Evolutionary conservation across 306 rosid species (phyloP), one percentile per base, ranked within the genome.

Genomic region (Geum urbanum): DNA sequence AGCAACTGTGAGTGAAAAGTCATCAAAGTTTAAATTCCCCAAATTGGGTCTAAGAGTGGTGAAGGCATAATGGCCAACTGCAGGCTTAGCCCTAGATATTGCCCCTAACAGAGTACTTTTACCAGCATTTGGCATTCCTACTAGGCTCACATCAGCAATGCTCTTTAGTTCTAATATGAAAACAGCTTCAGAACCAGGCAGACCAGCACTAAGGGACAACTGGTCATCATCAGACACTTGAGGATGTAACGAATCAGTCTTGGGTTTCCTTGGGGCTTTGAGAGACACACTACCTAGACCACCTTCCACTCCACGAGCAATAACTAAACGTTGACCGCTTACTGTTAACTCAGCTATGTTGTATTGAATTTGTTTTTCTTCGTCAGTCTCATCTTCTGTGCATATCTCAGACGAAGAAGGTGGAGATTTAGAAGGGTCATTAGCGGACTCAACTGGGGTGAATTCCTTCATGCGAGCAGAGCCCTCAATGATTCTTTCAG

Each of bases 71-170:
- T 88, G 86, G 59, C 95, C 99, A 49, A 86, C 87, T 48, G 84
- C 46, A 53, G 97, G 97, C 76, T 86, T 94, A 52, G 95, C 96
- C 82, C 88, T 81, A 50, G 97, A 85, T 80, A 87, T 88, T 44
- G 91, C 97, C 66, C 99, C 97, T 13, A 94, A 84, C 32, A 94
- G 86, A 54, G 96, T 91, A 76, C 99, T 94, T 87, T 94, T 94
- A 20, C 97, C 99, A 72, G 99, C 96, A 87, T 91, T 94, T 64
- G 99, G 99, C 86, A 94, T 90, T 75, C 97, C 99, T 63, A 94
- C 96, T 59, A 94, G 80, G 77, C 97, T 88, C 70, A 94, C 97
- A 78, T 91, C 96, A 65, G 96, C 97, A 73, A 87, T 91, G 83
- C 96, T 88, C 82, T 94, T 91, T 72, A 94, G 96, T 76, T 94